phyloP scores from a whole-genome alignment of 2,329 filamentous ascomycete species.

The Cytospora piceae region DNA sequence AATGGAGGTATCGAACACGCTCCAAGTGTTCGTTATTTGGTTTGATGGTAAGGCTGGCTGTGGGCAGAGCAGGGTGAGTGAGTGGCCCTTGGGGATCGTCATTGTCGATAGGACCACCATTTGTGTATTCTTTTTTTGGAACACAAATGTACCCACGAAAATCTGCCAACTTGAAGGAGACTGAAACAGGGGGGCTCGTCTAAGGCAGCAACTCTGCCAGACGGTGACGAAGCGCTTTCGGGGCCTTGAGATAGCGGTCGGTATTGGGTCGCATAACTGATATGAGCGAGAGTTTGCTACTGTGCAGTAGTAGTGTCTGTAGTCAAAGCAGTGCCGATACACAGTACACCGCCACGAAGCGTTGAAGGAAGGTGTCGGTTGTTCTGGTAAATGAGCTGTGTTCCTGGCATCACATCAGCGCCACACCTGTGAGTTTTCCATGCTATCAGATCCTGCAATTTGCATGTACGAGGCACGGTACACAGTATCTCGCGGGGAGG shows the following conservation, averaged over 20 bases:
- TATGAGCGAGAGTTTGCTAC: slow-evolving; percentile 17
- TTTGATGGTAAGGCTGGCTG: slow-evolving; percentile 19
- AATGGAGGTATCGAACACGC: background rate
- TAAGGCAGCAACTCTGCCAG: slow-evolving; percentile 6
- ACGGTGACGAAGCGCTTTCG: slow-evolving; percentile 16
- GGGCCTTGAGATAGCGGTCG: slow-evolving; percentile 11
- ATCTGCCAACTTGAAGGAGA: slow-evolving; percentile 10
- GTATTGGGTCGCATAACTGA: slow-evolving; percentile 18
- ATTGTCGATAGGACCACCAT: slow-evolving; percentile 12
- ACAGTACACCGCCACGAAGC: slow-evolving; percentile 21
- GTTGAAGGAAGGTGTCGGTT: slow-evolving; percentile 11
- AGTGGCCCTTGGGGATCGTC: slow-evolving; percentile 11
- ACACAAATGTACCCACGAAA: slow-evolving; percentile 7
- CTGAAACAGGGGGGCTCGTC: slow-evolving; percentile 26
- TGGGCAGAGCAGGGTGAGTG: slow-evolving; percentile 6
- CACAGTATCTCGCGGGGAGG: slow-evolving; percentile 10
- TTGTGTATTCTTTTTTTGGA: slow-evolving; percentile 17
- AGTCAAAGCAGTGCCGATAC: slow-evolving; percentile 19
- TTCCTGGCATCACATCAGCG: slow-evolving; percentile 21
- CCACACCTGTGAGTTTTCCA: slow-evolving; percentile 22
- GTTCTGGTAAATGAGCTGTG: slow-evolving; percentile 18
- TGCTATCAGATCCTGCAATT: slow-evolving; percentile 23
- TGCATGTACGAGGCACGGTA: slow-evolving; percentile 13
- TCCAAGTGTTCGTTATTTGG: slow-evolving; percentile 24
- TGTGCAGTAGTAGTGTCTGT: slow-evolving; percentile 1